phyloP scores from a whole-genome alignment of 2,329 filamentous ascomycete species.

The Diaporthe australafricana region DNA sequence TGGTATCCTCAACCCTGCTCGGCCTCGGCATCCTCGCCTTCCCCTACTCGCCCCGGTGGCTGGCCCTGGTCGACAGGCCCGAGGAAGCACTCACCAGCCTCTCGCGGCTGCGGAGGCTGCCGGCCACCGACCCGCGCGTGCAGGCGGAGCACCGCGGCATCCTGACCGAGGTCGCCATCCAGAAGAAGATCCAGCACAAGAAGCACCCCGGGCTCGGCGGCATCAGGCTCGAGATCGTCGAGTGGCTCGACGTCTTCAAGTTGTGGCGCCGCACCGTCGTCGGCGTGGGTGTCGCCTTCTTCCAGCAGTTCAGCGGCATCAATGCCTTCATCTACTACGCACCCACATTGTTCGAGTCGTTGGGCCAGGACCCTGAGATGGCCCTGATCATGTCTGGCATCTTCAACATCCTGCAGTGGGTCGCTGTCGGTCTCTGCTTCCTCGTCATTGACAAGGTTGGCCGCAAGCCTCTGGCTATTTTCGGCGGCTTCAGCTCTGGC shows the following conservation, averaged over 20 bases:
- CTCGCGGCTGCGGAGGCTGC: conserved; percentile 19
- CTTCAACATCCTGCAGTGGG: conserved; percentile 56
- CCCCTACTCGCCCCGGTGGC: conserved; percentile 36
- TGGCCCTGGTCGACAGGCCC: conserved; percentile 31
- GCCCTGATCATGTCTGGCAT: conserved; percentile 42
- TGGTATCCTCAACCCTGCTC: conserved; percentile 44
- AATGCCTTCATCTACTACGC: conserved; percentile 65
- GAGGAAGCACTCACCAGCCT: conserved; percentile 27
- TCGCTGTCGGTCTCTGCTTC: conserved; percentile 61
- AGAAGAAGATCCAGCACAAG: conserved; percentile 16
- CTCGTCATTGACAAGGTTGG: conserved; percentile 59
- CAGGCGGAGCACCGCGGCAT: conserved; percentile 38
- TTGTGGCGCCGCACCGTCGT: conserved; percentile 55
- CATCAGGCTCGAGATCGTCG: conserved; percentile 47
- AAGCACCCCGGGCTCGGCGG: conserved; percentile 19
- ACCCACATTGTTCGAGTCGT: conserved; percentile 55
- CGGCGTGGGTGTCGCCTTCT: conserved; percentile 64
- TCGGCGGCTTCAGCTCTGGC: conserved; percentile 62
- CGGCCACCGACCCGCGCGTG: conserved; percentile 32
- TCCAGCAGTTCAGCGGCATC: conserved; percentile 63
- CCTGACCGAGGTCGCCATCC: conserved; percentile 45
- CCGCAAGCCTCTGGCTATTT: conserved; percentile 55
- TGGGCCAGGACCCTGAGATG: conserved; percentile 27
- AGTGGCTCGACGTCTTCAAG: conserved; percentile 59
- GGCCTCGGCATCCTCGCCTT: conserved; percentile 52